Base-by-base conservation (phyloP, 169 alveolate species). In the Besnoitia besnoiti region DNA sequence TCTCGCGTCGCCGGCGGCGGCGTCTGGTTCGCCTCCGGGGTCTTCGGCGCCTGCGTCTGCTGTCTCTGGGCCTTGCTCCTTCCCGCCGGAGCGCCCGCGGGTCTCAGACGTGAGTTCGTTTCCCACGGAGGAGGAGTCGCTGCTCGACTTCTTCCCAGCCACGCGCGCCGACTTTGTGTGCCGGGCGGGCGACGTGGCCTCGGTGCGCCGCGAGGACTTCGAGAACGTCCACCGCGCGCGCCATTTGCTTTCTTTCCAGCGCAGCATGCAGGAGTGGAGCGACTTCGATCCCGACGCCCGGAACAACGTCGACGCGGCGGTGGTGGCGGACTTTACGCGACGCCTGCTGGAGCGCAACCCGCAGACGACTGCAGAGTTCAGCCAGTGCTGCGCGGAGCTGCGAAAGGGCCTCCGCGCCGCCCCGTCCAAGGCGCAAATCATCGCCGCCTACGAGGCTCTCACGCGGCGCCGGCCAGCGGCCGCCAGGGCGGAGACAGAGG, bases 221-320 rank as follows among this genome's bases (percentile, higher is more conserved):
- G 82, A 91, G 73, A 94, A 95, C 77, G 93, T 51, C 4, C 96
- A 95, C 87, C 94, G 97, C 49, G 90, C 95, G 85, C 87, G 94
- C 30, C 97, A 95, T 85, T 44, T 95, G 90, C 95, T 87, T 44
- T 93, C 96, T 4, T 95, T 93, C 75, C 92, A 85, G 62, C 87
- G 90, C 49, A 93, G 96, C 84, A 94, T 94, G 95, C 85, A 87
- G 84, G 96, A 95, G 33, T 95, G 96, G 96, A 91, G 85, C n/a
- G 89, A 94, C 49, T 95, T 85, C 93, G 96, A 95, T 44, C 95
- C 95, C 35, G 79, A 49, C 62, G 59, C 40, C 40, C 85, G 91
- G 39, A 94, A 95, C 44, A 89, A 46, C 39, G 82, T 91, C 67
- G 93, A 33, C 35, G 75, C 73, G 33, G 95, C 93, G 47, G 61